These are phyloP conservation scores for Erigeron philadelphicus DNA, from an alignment of 140 eudicot genomes.

Conservation along the genomic window DNA sequence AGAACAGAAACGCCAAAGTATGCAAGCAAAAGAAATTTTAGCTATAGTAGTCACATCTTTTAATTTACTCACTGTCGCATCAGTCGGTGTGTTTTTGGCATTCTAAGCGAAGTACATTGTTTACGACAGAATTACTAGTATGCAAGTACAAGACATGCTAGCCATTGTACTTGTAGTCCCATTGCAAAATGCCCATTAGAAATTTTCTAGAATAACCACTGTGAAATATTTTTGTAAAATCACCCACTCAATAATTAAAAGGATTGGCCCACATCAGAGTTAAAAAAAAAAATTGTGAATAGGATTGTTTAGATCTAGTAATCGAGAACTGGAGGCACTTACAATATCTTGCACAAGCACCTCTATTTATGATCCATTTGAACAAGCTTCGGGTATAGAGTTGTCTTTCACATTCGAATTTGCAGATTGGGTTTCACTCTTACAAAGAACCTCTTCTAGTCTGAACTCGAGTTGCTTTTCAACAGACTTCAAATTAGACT, in stretches of 20 bases:
- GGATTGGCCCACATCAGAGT: background rate
- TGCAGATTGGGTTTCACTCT: conserved; percentile 28
- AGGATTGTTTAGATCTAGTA: background rate
- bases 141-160: background rate
- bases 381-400: conserved; percentile 36
- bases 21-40: no score
- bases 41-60: no score
- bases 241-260: background rate
- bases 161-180: background rate
- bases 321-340: conserved; percentile 25
- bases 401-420: conserved; percentile 35
- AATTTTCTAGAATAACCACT: background rate
- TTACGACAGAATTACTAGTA: no score
- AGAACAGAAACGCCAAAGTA: no score
- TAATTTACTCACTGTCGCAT: no score
- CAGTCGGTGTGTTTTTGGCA: no score
- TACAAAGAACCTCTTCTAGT: conserved; percentile 35
- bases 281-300: background rate
- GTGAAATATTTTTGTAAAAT: background rate
- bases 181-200: background rate
- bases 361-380: conserved; percentile 39
- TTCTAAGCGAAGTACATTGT: no score
- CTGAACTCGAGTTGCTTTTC: conserved; percentile 87
- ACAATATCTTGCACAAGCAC: conserved; percentile 33
- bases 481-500: conserved; percentile 49